Conservation (phyloP, 805 yeast genomes). For the Hagleromyces aurorensis region DNA sequence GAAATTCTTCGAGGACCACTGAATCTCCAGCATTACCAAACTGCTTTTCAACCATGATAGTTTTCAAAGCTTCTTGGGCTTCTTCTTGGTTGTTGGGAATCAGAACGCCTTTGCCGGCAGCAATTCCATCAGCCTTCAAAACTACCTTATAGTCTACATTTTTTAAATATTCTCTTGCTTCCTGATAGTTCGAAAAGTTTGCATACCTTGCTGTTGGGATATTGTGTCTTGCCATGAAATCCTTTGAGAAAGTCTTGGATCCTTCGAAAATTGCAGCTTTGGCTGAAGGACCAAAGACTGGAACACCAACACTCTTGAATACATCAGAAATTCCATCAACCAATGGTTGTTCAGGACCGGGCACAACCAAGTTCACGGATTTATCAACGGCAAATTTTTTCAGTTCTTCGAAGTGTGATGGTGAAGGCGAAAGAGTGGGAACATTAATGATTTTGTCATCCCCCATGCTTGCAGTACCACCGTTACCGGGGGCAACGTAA, state of each 20-base stretch:
- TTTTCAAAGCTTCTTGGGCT: slow-evolving; percentile 75
- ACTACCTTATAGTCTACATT: slow-evolving; percentile 69
- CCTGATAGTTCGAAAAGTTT: slow-evolving; percentile 69
- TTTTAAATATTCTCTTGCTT: slow-evolving; percentile 65
- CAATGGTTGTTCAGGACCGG: slow-evolving; percentile 99
- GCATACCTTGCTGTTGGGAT: slow-evolving; percentile 93
- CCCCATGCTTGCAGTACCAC: slow-evolving; percentile 61
- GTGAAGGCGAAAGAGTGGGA: slow-evolving; percentile 50
- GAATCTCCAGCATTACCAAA: slow-evolving; percentile 94
- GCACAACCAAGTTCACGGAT: slow-evolving; percentile 66
- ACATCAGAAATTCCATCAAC: slow-evolving; percentile 82
- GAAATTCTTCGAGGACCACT: slow-evolving; percentile 89
- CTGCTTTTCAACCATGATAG: slow-evolving; percentile 80
- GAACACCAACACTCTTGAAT: slow-evolving; percentile 78
- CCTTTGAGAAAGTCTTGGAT: slow-evolving; percentile 88
- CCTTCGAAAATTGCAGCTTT: slow-evolving; percentile 95
- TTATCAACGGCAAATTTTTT: slow-evolving; percentile 68
- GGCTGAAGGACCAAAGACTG: slow-evolving; percentile 93
- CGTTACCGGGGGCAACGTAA: slow-evolving; percentile 95
- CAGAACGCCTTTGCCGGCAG: slow-evolving; percentile 97
- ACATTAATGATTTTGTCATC: slow-evolving; percentile 58
- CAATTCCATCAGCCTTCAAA: slow-evolving; percentile 94
- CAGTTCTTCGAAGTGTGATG: slow-evolving; percentile 59
- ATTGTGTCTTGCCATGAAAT: slow-evolving; percentile 82
- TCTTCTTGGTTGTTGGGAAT: slow-evolving; percentile 81